Base-by-base conservation (phyloP, 441 rosid species). In the Kokia cookei region DNA sequence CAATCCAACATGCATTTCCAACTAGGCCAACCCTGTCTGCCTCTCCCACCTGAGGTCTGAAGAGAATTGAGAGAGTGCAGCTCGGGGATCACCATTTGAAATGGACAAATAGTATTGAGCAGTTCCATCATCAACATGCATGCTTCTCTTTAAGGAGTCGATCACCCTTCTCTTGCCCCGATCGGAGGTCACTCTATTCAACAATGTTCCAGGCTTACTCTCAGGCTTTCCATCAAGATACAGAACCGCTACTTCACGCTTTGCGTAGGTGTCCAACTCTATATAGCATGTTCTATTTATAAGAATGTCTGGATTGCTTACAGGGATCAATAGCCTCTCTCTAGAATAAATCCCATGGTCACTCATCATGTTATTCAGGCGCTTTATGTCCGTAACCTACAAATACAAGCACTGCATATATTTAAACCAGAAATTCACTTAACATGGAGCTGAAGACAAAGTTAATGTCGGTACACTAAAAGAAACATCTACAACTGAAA, bases 331-430 rank as follows among this genome's bases (percentile, higher is more conserved):
- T 26, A 94, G 81, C 76, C 97, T 90, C 80, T 92, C 96, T 83
- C 99, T 89, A 4, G 97, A 92, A 75, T 92, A 84, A 32, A 92
- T 92, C 32, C 93, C 97, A 35, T 92, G 97, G 79, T 94, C 97
- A 43, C 97, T 92, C 90, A 89, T 92, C 97, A 91, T 92, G 83
- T 94, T 92, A 79, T 94, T 94, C 66, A 94, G 74, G 11, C 92
- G 81, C 79, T 86, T 92, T 68, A 94, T 92, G 76, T 88, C 94
- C 90, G 85, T 82, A 64, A 92, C 97, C 98, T 94, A 77, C 71
- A 75, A 26, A 27, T 35, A 62, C 17, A 72, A 80, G 32, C 71
- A 77, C 29, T 53, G 43, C 2, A 37, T 19, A 37, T 26, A 27
- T 54, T n/a, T 27, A 19, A n/a, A 17, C 13, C 68, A 40, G 9